These are phyloP conservation scores for Saccharomyces pastorianus DNA, from an alignment of 1,139 yeast species.

Conservation along the genomic window DNA sequence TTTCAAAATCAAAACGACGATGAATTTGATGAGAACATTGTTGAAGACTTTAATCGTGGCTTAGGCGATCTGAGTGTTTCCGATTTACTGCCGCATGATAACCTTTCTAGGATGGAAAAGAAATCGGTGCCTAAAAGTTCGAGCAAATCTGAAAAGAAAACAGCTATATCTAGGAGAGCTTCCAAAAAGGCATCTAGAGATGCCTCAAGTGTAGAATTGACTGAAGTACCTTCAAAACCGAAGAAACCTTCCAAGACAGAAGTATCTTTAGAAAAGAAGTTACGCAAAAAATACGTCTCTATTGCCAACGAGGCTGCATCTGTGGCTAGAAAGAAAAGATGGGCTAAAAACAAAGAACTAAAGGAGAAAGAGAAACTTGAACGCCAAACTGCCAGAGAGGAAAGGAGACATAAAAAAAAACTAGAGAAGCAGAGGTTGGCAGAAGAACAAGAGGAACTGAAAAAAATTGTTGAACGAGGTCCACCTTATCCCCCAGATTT, in stretches of 20 bases:
- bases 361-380: slow-evolving; percentile 5
- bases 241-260: slow-evolving; percentile 11
- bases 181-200: neutral
- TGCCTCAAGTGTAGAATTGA: neutral
- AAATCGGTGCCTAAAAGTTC: slow-evolving; percentile 21
- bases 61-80: slow-evolving; percentile 42
- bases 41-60: slow-evolving; percentile 54
- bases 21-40: slow-evolving; percentile 23
- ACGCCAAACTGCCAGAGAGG: slow-evolving; percentile 15
- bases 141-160: slow-evolving; percentile 24
- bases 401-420: slow-evolving; percentile 18
- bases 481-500: slow-evolving; percentile 32
- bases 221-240: slow-evolving; percentile 6
- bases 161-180: slow-evolving; percentile 8
- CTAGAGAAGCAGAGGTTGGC: slow-evolving; percentile 17
- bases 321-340: slow-evolving; percentile 21
- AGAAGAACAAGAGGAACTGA: slow-evolving; percentile 24
- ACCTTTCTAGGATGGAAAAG: slow-evolving; percentile 13
- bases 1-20: slow-evolving; percentile 28
- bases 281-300: slow-evolving; percentile 18
- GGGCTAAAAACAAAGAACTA: slow-evolving; percentile 16
- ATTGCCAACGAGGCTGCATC: slow-evolving; percentile 25
- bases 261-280: slow-evolving; percentile 14
- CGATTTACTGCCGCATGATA: slow-evolving; percentile 25
- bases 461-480: slow-evolving; percentile 29